Evolutionary conservation across 2,329 filamentous ascomycete species (phyloP).

Genomic region (Calcarisporium arbuscula): DNA sequence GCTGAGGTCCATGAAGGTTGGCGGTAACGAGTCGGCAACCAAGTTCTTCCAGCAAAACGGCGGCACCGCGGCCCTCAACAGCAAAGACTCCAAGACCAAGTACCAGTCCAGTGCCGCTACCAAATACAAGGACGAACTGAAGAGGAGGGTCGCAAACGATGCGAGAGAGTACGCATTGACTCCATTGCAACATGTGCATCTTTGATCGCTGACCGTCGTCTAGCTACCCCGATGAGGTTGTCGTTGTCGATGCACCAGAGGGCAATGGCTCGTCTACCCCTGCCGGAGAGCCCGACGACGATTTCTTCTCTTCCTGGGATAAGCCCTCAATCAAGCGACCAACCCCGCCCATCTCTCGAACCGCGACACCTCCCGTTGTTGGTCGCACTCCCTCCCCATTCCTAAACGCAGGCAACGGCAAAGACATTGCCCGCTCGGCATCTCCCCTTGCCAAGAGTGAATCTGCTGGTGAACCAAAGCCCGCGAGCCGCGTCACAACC

Average conservation of each 20-base stretch:
- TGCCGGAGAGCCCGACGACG: slow-evolving; percentile 80
- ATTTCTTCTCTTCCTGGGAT: slow-evolving; percentile 99
- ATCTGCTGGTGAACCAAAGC: slow-evolving; percentile 45
- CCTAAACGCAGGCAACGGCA: slow-evolving; percentile 69
- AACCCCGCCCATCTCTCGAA: slow-evolving; percentile 86
- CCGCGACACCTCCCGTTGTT: slow-evolving; percentile 74
- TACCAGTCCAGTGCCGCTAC: slow-evolving; percentile 89
- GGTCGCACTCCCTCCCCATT: slow-evolving; percentile 86
- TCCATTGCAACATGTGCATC: slow-evolving; percentile 1
- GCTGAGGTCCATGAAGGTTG: slow-evolving; percentile 94
- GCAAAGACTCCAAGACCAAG: slow-evolving; percentile 95
- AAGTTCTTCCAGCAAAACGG: slow-evolving; percentile 98
- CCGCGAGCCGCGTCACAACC: slow-evolving; percentile 67
- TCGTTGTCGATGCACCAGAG: slow-evolving; percentile 68
- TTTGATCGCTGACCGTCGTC: slow-evolving; percentile 15
- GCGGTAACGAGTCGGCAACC: slow-evolving; percentile 94
- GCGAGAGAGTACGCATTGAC: slow-evolving; percentile 64
- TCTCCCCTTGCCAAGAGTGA: slow-evolving; percentile 70
- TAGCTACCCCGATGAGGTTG: slow-evolving; percentile 79
- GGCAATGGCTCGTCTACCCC: slow-evolving; percentile 67
- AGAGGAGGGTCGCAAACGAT: slow-evolving; percentile 76
- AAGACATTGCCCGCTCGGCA: slow-evolving; percentile 67
- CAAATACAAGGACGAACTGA: slow-evolving; percentile 97
- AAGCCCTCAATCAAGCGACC: slow-evolving; percentile 96
- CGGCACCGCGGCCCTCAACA: slow-evolving; percentile 85